These are phyloP conservation scores for Gnetum montanum DNA, from an alignment of 75 land plant species.

Conservation along the genomic window DNA sequence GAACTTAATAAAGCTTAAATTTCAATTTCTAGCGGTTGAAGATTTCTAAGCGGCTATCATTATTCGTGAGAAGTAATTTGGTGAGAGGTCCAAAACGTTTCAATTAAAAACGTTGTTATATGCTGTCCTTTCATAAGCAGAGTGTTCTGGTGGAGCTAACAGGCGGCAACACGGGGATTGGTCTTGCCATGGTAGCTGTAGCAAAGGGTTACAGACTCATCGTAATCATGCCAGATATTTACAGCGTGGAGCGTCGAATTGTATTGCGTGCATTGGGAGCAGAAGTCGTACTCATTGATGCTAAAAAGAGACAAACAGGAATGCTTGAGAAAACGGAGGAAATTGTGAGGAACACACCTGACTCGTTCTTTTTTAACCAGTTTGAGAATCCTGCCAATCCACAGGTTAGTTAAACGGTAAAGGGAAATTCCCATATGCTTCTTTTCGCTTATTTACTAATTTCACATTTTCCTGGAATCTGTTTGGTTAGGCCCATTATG, in stretches of 20 bases:
- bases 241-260: slow-evolving; percentile 38
- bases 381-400: slow-evolving; percentile 95
- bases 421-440: too few relatives aligned
- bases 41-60: too few relatives aligned
- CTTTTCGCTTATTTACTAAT: too few relatives aligned
- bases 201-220: slow-evolving; percentile 41
- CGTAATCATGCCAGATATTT: slow-evolving; percentile 34
- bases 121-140: too few relatives aligned
- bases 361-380: slow-evolving; percentile 64
- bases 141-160: slow-evolving; percentile 34
- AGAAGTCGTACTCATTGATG: slow-evolving; percentile 25
- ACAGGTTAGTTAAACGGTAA: too few relatives aligned
- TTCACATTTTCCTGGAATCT: slow-evolving; percentile 4
- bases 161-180: slow-evolving; percentile 41
- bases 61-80: too few relatives aligned
- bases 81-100: too few relatives aligned
- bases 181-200: slow-evolving; percentile 36
- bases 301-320: slow-evolving; percentile 16
- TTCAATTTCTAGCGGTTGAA: too few relatives aligned
- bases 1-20: too few relatives aligned
- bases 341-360: slow-evolving; percentile 29
- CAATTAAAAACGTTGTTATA: too few relatives aligned
- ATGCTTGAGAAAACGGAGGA: slow-evolving; percentile 42
- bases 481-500: slow-evolving; percentile 70
- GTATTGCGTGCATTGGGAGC: slow-evolving; percentile 37